Evolutionary conservation across 2,329 filamentous ascomycete species (phyloP).

Genomic region (Neurospora sp.): DNA sequence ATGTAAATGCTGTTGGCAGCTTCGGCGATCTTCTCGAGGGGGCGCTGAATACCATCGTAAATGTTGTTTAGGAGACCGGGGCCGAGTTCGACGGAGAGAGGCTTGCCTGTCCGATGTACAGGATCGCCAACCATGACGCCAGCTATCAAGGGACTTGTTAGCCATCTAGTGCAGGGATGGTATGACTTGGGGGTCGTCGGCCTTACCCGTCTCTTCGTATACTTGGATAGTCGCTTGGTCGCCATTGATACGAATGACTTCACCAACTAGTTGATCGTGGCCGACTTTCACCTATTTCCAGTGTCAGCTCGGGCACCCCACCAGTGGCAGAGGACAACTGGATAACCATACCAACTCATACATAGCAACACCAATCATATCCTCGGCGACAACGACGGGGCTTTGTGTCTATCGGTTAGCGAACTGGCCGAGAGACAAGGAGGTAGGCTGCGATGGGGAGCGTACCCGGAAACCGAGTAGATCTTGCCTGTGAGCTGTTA

Average conservation of each 20-base stretch:
- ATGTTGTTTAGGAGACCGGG: conserved; percentile 98
- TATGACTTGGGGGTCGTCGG: neutral
- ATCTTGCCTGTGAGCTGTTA: conserved; percentile 41
- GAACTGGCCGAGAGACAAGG: conserved; percentile 9
- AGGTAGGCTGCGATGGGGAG: conserved; percentile 7
- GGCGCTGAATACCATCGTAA: conserved; percentile 97
- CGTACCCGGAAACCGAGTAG: conserved; percentile 51
- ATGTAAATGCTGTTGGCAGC: conserved; percentile 89
- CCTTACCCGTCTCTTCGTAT: conserved; percentile 92
- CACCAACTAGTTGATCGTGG: conserved; percentile 83
- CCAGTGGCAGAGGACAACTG: neutral
- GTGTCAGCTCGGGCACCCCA: conserved; percentile 8
- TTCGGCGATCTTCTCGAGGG: conserved; percentile 74
- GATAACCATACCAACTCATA: conserved; percentile 74
- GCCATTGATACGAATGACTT: conserved; percentile 94
- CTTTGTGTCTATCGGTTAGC: conserved; percentile 34
- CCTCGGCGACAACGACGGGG: conserved; percentile 91
- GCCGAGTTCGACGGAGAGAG: conserved; percentile 91
- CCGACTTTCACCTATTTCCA: conserved; percentile 70
- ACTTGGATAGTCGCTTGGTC: conserved; percentile 98
- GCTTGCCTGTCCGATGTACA: conserved; percentile 83
- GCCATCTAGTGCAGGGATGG: conserved; percentile 9
- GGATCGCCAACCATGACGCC: conserved; percentile 95
- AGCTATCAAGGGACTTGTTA: conserved; percentile 40
- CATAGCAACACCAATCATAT: conserved; percentile 99